Evolutionary conservation across 176 grass and related monocot species (phyloP).

Genomic region (Eleusine coracana): DNA sequence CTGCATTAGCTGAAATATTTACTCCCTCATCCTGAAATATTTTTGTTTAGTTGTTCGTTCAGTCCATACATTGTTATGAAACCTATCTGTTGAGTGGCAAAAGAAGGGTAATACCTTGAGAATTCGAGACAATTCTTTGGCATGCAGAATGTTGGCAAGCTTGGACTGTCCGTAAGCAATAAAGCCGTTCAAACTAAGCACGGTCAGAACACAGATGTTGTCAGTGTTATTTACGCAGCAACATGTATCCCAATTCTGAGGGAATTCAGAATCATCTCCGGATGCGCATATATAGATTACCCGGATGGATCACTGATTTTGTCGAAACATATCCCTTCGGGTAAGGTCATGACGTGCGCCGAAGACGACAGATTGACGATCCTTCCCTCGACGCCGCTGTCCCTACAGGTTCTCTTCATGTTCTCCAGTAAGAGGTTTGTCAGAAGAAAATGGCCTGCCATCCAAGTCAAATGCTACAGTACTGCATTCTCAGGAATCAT

Average conservation of each 20-base stretch:
- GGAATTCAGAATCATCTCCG: not conserved
- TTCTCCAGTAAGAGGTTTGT: conserved; percentile 77
- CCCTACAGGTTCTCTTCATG: conserved; percentile 63
- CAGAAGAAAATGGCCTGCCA: conserved; percentile 87
- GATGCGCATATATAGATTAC: conserved; percentile 41
- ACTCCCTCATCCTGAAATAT: conserved; percentile 57
- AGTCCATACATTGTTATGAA: not conserved
- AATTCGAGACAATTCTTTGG: conserved; percentile 62
- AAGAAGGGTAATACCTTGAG: conserved; percentile 48
- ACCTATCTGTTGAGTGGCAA: not conserved
- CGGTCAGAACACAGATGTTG: conserved; percentile 21
- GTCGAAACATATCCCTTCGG: conserved; percentile 69
- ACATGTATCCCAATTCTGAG: not conserved
- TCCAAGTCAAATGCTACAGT: not conserved
- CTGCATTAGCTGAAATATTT: conserved; percentile 77
- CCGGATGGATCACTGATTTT: conserved; percentile 63
- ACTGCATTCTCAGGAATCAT: conserved; percentile 1
- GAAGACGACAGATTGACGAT: conserved; percentile 75
- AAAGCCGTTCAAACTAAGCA: conserved; percentile 55
- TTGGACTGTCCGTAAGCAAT: conserved; percentile 82
- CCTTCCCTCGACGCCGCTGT: conserved; percentile 64
- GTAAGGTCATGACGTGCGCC: conserved; percentile 54
- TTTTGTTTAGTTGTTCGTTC: not conserved
- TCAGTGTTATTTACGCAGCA: not conserved
- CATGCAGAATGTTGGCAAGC: conserved; percentile 88